These are phyloP conservation scores for Eutrema salsugineum DNA, from an alignment of 441 rosid species.

Conservation along the genomic window DNA sequence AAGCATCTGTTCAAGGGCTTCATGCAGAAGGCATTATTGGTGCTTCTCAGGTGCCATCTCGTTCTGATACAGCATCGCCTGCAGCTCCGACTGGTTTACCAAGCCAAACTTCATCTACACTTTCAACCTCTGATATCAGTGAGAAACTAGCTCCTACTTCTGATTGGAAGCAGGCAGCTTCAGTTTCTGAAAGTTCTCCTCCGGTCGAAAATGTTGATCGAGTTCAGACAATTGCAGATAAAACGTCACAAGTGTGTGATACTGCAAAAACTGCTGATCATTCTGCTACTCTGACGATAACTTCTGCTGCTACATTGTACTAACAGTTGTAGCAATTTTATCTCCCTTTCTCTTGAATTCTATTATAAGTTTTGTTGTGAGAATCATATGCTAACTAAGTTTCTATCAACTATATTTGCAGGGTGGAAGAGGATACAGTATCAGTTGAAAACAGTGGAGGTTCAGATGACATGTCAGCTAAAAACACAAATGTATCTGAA, in stretches of 20 bases:
- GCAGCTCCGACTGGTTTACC: constrained; percentile 32
- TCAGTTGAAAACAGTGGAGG: constrained; percentile 38
- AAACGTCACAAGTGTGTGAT: constrained; percentile 23
- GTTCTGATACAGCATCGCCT: constrained; percentile 39
- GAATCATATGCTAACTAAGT: constrained; percentile 24
- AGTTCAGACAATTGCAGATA: constrained; percentile 29
- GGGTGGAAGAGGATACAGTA: constrained; percentile 39
- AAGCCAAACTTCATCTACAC: constrained; percentile 40
- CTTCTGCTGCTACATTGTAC: constrained; percentile 44
- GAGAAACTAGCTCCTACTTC: constrained; percentile 33
- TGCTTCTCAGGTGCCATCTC: constrained; percentile 38
- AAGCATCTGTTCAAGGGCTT: constrained; percentile 34
- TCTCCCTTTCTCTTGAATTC: constrained; percentile 10
- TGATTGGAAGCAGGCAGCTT: constrained; percentile 31
- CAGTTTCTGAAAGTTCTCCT: constrained; percentile 36
- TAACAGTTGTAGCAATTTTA: constrained; percentile 30
- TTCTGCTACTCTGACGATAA: constrained; percentile 30
- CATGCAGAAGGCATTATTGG: constrained; percentile 37
- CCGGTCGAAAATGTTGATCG: constrained; percentile 30
- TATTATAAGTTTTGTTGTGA: background rate
- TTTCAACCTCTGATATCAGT: constrained; percentile 31
- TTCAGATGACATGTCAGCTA: constrained; percentile 38
- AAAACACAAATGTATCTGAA: constrained; percentile 46
- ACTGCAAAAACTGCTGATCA: constrained; percentile 37
- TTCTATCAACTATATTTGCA: constrained; percentile 31